Evolutionary conservation across 768 basidiomycete genomes (phyloP).

Genomic region (Hortiboletus campestris): DNA sequence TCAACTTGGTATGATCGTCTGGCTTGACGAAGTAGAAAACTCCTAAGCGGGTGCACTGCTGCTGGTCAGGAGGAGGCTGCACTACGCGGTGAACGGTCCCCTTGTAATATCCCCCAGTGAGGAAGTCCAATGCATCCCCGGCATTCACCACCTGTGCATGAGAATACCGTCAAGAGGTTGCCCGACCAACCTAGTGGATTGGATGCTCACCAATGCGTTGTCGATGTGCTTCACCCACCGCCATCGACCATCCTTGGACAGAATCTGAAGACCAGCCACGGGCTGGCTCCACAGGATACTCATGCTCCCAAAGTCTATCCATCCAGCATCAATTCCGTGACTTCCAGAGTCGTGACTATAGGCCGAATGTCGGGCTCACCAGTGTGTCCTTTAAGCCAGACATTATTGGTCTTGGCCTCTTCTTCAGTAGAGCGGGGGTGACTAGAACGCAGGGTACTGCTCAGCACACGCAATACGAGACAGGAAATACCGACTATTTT

Average conservation of each 20-base stretch:
- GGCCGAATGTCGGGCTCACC: conserved; percentile 30
- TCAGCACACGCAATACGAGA: not conserved
- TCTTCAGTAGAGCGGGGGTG: conserved; percentile 51
- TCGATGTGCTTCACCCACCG: conserved; percentile 60
- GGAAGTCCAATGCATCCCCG: conserved; percentile 57
- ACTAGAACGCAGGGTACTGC: conserved; percentile 25
- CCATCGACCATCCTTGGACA: conserved; percentile 51
- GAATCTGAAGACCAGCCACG: conserved; percentile 55
- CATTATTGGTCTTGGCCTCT: conserved; percentile 48
- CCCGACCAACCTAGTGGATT: not conserved
- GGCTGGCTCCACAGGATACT: conserved; percentile 64
- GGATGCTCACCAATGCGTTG: conserved; percentile 47
- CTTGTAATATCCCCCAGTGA: conserved; percentile 59
- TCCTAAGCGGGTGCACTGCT: conserved; percentile 47
- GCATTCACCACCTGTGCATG: conserved; percentile 54
- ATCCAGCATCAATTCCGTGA: not conserved
- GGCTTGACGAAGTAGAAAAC: conserved; percentile 57
- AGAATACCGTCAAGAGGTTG: not conserved
- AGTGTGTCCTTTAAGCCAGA: conserved; percentile 64
- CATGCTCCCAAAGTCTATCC: conserved; percentile 50
- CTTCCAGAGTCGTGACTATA: no score
- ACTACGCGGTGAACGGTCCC: conserved; percentile 64
- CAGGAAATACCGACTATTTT: conserved; percentile 51
- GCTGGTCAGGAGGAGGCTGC: conserved; percentile 57
- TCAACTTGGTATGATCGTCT: conserved; percentile 48